Evolutionary conservation across 371 early-diverging fungal species (phyloP).

Genomic region (Circinella umbellata): DNA sequence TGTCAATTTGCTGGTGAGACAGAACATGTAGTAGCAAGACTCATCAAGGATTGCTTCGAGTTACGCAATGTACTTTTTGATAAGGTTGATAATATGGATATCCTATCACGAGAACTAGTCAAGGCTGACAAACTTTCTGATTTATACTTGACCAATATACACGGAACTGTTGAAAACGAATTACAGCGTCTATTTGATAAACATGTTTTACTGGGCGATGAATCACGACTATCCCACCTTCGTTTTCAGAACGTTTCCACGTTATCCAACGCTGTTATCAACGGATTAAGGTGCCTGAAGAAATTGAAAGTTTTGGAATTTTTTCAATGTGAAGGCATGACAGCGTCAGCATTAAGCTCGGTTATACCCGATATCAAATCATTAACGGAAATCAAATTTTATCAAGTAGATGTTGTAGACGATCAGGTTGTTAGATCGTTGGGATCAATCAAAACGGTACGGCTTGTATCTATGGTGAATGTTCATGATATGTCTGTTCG

Average conservation of each 20-base stretch:
- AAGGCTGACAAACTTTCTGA: neutral
- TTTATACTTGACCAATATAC: neutral
- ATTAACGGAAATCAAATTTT: neutral
- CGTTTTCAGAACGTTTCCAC: neutral
- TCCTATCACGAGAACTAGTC: neutral
- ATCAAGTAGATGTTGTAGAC: neutral
- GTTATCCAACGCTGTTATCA: neutral
- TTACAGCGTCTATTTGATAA: neutral
- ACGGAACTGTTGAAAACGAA: neutral
- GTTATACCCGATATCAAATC: neutral
- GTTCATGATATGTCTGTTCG: neutral
- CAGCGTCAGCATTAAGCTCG: neutral
- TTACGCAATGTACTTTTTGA: neutral
- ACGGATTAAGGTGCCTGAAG: neutral
- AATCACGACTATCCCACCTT: neutral
- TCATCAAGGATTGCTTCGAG: neutral
- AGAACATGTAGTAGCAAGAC: neutral
- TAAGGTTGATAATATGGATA: neutral
- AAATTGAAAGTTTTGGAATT: neutral
- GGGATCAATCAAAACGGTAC: neutral
- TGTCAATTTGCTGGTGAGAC: neutral
- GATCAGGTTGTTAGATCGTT: neutral
- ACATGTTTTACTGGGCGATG: neutral
- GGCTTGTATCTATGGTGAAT: neutral
- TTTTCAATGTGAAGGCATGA: neutral